Percentiles rank a stretch among this genome's conserved stretches.
Conservation (phyloP, 495 filamentous ascomycete species). For the Hypoxylon rickii region DNA sequence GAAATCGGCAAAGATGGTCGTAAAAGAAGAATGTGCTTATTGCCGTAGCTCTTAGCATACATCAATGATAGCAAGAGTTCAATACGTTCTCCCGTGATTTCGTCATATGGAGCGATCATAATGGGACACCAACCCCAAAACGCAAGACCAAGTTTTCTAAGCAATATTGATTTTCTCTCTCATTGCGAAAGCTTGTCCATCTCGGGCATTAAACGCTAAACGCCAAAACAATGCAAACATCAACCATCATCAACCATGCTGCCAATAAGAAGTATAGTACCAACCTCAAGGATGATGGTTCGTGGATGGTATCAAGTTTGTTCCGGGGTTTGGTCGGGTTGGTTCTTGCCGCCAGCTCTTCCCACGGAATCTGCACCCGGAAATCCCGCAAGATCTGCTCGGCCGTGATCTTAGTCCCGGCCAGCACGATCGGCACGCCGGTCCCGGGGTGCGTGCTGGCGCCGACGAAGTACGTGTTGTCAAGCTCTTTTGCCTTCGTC, state of each 20-base stretch:
- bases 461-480: slow-evolving; percentile 66
- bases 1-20: too few species aligned
- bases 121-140: too few species aligned
- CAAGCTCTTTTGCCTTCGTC: slow-evolving; percentile 55
- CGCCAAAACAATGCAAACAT: too few species aligned
- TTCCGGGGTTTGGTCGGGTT: slow-evolving; percentile 28
- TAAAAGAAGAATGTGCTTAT: too few species aligned
- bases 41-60: too few species aligned
- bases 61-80: too few species aligned
- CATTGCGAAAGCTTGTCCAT: too few species aligned
- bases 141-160: too few species aligned
- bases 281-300: slow-evolving; percentile 1
- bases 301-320: slow-evolving; percentile 40
- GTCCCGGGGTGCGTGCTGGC: slow-evolving; percentile 74
- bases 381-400: slow-evolving; percentile 58
- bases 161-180: too few species aligned
- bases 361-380: slow-evolving; percentile 49
- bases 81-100: too few species aligned
- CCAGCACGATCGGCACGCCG: slow-evolving; percentile 70
- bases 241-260: neutral
- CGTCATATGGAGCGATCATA: too few species aligned
- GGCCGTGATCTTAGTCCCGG: slow-evolving; percentile 63
- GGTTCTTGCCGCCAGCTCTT: slow-evolving; percentile 10
- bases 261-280: slow-evolving; percentile 16
- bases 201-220: too few species aligned